Evolutionary conservation across 2,329 filamentous ascomycete species (phyloP), one percentile per base, ranked within the genome.

Genomic region (Scedosporium boydii): DNA sequence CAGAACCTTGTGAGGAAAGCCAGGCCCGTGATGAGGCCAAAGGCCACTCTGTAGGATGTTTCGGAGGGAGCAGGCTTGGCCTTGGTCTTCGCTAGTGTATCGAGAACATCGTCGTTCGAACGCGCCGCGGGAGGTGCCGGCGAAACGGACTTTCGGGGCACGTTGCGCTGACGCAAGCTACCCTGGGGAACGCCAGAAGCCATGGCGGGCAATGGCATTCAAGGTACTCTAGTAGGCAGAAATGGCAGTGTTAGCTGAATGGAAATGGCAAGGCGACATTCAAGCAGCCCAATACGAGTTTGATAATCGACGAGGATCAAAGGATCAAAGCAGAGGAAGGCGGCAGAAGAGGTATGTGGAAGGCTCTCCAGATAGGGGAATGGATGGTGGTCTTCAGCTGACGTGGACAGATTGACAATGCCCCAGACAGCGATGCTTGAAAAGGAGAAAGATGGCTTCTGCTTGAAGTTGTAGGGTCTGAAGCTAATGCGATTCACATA

Each of bases 1-100:
- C 90, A 98, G 81, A 99, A 99, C 65, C 95, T 85, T 58, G 95
- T 98, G 65, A 92, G 71, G 71, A 99, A 98, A 59, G 91, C 93
- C 67, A 97, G 78, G 29, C 85, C 70, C 1, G 93, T 98, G 71
- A 96, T 87, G 68, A 96, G 73, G 38, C 77, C 75, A 64, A 97
- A 83, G 65, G 86, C 90, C 67, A 95, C 75, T 81, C 89, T 87
- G 80, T 97, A 96, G 70, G 96, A 90, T 81, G 85, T 87, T 75
- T 96, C 89, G n/a, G 82, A 82, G 63, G 76, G 76, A 41, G 76
- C 70, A 42, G 73, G 65, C 59, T 73, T 70, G 44, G 68, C 67
- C 12, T 72, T 71, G 23, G 73, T 70, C 65, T 77, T 75, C 63
- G 76, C 72, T 64, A 83, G 71, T 69, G 76, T 78, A 68, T 86